phyloP scores from a whole-genome alignment of 768 basidiomycete species.

The Agaricus blazei region DNA sequence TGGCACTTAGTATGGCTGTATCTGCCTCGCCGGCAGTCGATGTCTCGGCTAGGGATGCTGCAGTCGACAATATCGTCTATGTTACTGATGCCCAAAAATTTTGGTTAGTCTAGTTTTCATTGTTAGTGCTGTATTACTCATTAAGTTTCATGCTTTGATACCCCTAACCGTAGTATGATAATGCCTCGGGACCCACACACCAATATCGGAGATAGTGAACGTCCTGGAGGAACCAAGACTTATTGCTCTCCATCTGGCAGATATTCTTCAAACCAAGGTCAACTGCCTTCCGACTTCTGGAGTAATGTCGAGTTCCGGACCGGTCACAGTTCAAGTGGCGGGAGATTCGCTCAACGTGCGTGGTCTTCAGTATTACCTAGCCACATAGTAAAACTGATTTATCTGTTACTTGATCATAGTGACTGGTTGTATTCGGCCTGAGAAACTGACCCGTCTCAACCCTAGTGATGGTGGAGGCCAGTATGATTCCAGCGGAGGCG shows the following conservation, averaged over 20 bases:
- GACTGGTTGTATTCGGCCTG: constrained; percentile 50
- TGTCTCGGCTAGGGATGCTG: constrained; percentile 10
- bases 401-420: constrained; percentile 25
- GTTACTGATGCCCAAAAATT: constrained; percentile 36
- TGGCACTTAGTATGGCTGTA: neutral
- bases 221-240: constrained; percentile 48
- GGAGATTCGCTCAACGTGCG: constrained; percentile 42
- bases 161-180: neutral
- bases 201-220: constrained; percentile 51
- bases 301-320: constrained; percentile 40
- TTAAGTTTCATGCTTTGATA: neutral
- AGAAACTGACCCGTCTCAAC: constrained; percentile 38
- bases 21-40: neutral
- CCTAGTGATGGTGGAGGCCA: constrained; percentile 47
- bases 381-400: neutral
- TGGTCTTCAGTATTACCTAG: neutral
- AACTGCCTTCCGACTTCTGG: constrained; percentile 45
- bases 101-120: constrained; percentile 30
- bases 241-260: constrained; percentile 45
- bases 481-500: constrained; percentile 55
- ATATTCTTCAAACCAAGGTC: constrained; percentile 37
- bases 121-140: neutral
- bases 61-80: constrained; percentile 46
- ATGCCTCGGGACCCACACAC: constrained; percentile 38
- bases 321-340: constrained; percentile 36